A percentile compares a stretch with the other conserved stretches of the same genome.
Evolutionary conservation across 2,329 filamentous ascomycete species (phyloP).

Genomic region (Colletotrichum somersetense): DNA sequence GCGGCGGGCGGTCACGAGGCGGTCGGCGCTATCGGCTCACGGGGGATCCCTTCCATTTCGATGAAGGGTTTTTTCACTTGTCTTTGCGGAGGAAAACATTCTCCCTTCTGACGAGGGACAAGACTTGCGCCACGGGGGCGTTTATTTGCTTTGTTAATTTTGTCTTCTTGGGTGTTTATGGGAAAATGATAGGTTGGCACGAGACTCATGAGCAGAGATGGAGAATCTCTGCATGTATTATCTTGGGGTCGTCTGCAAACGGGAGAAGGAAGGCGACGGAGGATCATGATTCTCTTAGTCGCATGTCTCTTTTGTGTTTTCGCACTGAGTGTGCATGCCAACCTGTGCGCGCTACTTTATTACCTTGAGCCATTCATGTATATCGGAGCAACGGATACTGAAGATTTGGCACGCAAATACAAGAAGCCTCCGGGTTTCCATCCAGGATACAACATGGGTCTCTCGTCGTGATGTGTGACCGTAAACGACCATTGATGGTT

Average conservation of each 20-base stretch:
- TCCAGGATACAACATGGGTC: not conserved
- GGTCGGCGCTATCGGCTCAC: slow-evolving; percentile 32
- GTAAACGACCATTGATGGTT: not conserved
- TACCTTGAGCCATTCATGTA: slow-evolving; percentile 24
- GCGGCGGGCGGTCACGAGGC: slow-evolving; percentile 26
- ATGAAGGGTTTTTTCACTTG: slow-evolving; percentile 6
- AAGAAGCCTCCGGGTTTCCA: slow-evolving; percentile 26
- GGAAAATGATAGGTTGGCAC: slow-evolving; percentile 38
- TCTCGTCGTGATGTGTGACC: not conserved
- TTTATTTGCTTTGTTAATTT: slow-evolving; percentile 38
- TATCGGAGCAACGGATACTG: slow-evolving; percentile 35
- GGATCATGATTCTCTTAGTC: slow-evolving; percentile 1
- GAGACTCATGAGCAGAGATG: slow-evolving; percentile 37
- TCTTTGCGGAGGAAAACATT: slow-evolving; percentile 28
- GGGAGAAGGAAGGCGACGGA: slow-evolving; percentile 15
- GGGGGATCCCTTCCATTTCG: slow-evolving; percentile 30
- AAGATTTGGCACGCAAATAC: slow-evolving; percentile 36
- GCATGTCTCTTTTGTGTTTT: slow-evolving; percentile 23
- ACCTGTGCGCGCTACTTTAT: slow-evolving; percentile 18
- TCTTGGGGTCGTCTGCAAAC: slow-evolving; percentile 29
- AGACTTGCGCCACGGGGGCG: slow-evolving; percentile 34
- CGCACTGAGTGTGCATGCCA: slow-evolving; percentile 16
- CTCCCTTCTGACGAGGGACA: slow-evolving; percentile 12
- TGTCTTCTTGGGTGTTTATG: slow-evolving; percentile 25
- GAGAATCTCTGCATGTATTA: slow-evolving; percentile 35